Evolutionary conservation across 2,329 filamentous ascomycete genomes (phyloP), one percentile per base, ranked within the genome.

Genomic region (Chlorencoelia australis): DNA sequence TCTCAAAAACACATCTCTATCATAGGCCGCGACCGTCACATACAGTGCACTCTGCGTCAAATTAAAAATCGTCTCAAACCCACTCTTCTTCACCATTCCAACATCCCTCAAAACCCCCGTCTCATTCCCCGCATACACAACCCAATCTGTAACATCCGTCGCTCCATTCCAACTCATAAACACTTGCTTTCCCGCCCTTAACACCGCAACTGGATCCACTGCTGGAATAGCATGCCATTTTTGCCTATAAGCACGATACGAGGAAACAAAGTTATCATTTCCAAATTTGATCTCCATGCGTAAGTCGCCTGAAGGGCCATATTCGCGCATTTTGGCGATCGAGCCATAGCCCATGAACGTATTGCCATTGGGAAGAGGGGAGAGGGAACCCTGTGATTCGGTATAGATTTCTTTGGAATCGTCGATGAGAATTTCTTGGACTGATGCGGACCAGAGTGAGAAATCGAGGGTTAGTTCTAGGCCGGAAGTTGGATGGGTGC

Each of bases 291-390:
- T 21, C 5, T 30, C 30, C 19, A 41, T 33, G 6, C 30, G 20
- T 9, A 35, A 16, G 19, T 24, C 22, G 9, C 39, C 39, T 17
- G 35, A 20, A 3, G 35, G 26, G 33, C 39, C 33, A 17, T 32
- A 44, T 32, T 44, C 39, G 17, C 36, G 38, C 2, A 44, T 37
- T 5, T 30, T 29, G 17, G 42, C 39, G 13, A 36, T 29, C n/a
- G 16, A 14, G 10, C 42, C 42, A 18, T 31, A 41, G 4, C 35
- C 39, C 27, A 42, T 36, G 16, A 44, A 28, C 4, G 16, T 14
- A 21, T 45, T 33, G 24, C 33, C 33, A 20, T 43, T 37, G 10
- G 25, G 10, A 4, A 40, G 37, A 4, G 19, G n/a, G 9, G 33
- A 14, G 24, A 35, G 28, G 17, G 20, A 14, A 14, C 42, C 40